These are phyloP conservation scores for Nidularia pulvinata DNA, from an alignment of 768 basidiomycete species.

Conservation along the genomic window DNA sequence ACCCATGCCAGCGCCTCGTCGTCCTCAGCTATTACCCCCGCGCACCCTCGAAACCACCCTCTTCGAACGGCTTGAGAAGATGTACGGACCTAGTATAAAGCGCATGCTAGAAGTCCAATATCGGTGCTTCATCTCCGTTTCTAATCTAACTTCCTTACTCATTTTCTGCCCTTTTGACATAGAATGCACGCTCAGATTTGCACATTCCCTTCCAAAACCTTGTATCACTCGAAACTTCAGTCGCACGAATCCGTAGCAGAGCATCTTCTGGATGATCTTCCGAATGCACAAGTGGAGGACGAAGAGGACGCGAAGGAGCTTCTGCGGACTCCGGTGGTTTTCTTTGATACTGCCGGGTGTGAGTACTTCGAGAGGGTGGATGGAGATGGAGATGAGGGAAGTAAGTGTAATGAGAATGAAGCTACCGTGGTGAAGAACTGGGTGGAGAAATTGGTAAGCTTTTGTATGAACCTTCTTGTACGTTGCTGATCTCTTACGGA, in stretches of 20 bases:
- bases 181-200: conserved; percentile 93
- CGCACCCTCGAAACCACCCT: conserved; percentile 84
- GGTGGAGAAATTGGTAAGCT: conserved; percentile 84
- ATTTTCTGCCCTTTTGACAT: too few species aligned
- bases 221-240: conserved; percentile 72
- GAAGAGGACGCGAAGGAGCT: conserved; percentile 76
- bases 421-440: conserved; percentile 82
- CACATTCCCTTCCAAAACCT: conserved; percentile 78
- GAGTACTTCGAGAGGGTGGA: conserved; percentile 89
- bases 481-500: too few species aligned
- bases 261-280: conserved; percentile 73
- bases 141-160: not conserved
- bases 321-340: conserved; percentile 79
- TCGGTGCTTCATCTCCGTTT: conserved; percentile 42
- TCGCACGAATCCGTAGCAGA: conserved; percentile 72
- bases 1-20: conserved; percentile 5
- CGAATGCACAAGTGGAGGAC: conserved; percentile 43
- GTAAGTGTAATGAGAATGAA: conserved; percentile 94
- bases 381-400: conserved; percentile 84
- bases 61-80: conserved; percentile 88
- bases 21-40: conserved; percentile 48
- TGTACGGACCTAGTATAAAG: conserved; percentile 86
- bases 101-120: conserved; percentile 91
- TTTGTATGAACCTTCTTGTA: too few species aligned
- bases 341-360: conserved; percentile 94